Evolutionary conservation across 1,284 basidiomycete species (phyloP), one percentile per base, ranked within the genome.

Genomic region (Irpex lacteus): DNA sequence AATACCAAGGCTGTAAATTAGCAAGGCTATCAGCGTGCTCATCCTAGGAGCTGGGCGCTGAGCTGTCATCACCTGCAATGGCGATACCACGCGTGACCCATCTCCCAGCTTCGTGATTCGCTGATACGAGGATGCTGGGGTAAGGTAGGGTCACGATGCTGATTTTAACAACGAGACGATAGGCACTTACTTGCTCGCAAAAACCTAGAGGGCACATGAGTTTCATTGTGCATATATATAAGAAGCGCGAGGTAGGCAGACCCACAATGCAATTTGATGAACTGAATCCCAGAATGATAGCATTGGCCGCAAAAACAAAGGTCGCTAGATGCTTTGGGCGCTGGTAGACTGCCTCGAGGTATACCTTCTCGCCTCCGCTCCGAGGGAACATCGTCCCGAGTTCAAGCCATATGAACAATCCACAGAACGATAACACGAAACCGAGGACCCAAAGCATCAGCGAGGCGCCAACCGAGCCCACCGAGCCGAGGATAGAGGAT

Each of bases 301-400:
- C 83, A 69, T 90, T 89, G 1, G 81, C 73, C 0, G 86, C 82
- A 68, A 83, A 92, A 5, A 82, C 71, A 65, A 87, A 86, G 3
- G 87, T 88, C 4, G 78, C 80, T 60, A 92, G 73, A 70, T 85
- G 87, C 60, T 80, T 81, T 3, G 91, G 91, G 37, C 78, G 78
- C 60, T 83, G 81, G 74, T 85, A 92, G 13, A 90, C 83, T 63
- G 81, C 90, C 66, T 92, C 90, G 34, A 92, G 77, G 70, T 92
- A 93, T 49, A 87, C 89, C 75, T 91, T 91, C 77, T 92, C 91
- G n/a, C 87, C 91, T 0, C 91, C 91, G 61, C 69, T 71, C 1
- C 60, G 56, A 11, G 69, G 70, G 69, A 83, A 74, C 69, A 89
- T 87, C 13, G 87, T 90, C 34, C 90, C 91, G 38, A 89, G 81